Percentiles rank a stretch among this genome's conserved stretches.
These are phyloP conservation scores for Colletotrichum ledebouriae DNA, from an alignment of 2,329 filamentous ascomycete species.

Conservation along the genomic window DNA sequence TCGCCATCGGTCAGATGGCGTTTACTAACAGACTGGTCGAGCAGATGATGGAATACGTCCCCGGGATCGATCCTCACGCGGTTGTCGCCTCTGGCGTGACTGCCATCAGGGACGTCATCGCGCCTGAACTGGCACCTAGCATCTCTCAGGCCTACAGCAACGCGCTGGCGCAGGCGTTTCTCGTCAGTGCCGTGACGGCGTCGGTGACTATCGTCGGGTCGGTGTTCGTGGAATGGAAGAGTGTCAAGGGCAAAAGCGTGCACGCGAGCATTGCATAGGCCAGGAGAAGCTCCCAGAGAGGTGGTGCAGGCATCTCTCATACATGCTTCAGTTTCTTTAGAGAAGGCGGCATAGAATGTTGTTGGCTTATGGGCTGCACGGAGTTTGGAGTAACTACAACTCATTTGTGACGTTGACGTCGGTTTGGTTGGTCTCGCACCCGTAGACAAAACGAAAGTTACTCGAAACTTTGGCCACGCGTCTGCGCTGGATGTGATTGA, in stretches of 20 bases:
- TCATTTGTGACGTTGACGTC: too few relatives aligned
- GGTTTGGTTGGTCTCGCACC: too few relatives aligned
- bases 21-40: constrained; percentile 62
- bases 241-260: constrained; percentile 67
- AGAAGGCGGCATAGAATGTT: too few relatives aligned
- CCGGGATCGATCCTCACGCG: constrained; percentile 49
- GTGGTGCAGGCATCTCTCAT: too few relatives aligned
- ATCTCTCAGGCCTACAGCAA: constrained; percentile 60
- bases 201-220: constrained; percentile 59
- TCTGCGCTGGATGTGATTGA: too few relatives aligned
- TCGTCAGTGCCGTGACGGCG: constrained; percentile 59
- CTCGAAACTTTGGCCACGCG: too few relatives aligned
- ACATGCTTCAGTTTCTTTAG: too few relatives aligned
- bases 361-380: too few relatives aligned
- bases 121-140: constrained; percentile 48
- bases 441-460: too few relatives aligned
- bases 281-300: too few relatives aligned
- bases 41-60: constrained; percentile 53
- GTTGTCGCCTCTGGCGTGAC: constrained; percentile 56
- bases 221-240: constrained; percentile 66
- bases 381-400: too few relatives aligned
- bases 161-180: constrained; percentile 58
- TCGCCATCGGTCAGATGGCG: constrained; percentile 64
- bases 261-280: constrained; percentile 39
- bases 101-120: constrained; percentile 49